Evolutionary conservation across 306 rosid species (phyloP).

Genomic region (Dryas drummondii): DNA sequence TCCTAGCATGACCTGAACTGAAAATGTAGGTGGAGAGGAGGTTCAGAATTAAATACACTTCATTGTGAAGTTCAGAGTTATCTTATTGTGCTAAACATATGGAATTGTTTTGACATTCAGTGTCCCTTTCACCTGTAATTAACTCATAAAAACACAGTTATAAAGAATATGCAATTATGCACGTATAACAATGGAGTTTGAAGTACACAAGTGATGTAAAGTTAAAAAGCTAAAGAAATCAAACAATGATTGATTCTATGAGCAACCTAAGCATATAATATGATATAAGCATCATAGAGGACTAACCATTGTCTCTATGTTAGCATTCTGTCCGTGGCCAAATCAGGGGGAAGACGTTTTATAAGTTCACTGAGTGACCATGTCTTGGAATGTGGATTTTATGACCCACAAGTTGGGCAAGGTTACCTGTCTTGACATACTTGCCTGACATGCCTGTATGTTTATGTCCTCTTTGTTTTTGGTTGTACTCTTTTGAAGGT

Average conservation of each 20-base stretch:
- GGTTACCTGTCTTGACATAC: background rate
- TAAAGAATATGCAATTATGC: background rate
- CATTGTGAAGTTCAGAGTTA: background rate
- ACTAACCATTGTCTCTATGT: too few relatives aligned
- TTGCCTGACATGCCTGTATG: background rate
- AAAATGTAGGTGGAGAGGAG: background rate
- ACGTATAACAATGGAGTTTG: background rate
- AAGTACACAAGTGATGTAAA: background rate
- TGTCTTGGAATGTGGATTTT: background rate
- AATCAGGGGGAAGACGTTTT: background rate
- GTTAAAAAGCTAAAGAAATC: slow-evolving; percentile 3
- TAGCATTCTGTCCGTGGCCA: too few relatives aligned
- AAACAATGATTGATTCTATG: background rate
- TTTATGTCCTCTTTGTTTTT: background rate
- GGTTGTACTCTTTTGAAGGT: background rate
- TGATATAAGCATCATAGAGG: too few relatives aligned
- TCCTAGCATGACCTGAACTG: background rate
- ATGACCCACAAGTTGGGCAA: background rate
- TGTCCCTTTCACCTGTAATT: background rate
- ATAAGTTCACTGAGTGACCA: background rate
- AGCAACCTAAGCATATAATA: too few relatives aligned
- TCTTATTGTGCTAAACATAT: background rate
- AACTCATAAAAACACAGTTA: background rate
- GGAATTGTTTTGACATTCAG: background rate
- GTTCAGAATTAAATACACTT: background rate